A percentile compares a stretch with the other conserved stretches of the same genome.
Evolutionary conservation across 495 filamentous ascomycete genomes (phyloP).

Genomic region (Xylaria curta): DNA sequence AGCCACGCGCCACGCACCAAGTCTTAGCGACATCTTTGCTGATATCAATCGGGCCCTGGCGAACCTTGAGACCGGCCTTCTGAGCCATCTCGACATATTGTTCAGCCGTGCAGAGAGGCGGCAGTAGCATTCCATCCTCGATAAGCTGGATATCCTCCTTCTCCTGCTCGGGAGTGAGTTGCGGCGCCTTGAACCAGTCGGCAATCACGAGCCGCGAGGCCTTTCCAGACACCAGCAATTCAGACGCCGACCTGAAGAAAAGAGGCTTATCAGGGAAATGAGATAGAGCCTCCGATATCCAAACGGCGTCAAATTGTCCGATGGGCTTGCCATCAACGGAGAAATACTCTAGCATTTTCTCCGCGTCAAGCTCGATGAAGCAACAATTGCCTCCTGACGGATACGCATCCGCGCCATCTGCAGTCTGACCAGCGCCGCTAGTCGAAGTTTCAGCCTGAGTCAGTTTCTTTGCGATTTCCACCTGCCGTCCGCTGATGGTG

Average conservation of each 20-base stretch:
- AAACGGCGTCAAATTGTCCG: slow-evolving; percentile 57
- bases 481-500: slow-evolving; percentile 63
- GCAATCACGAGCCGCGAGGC: slow-evolving; percentile 56
- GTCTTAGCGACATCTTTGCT: slow-evolving; percentile 62
- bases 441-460: slow-evolving; percentile 42
- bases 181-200: slow-evolving; percentile 62
- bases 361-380: slow-evolving; percentile 64
- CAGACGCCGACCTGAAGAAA: slow-evolving; percentile 57
- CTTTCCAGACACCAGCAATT: slow-evolving; percentile 49
- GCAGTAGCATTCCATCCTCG: slow-evolving; percentile 65
- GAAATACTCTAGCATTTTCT: slow-evolving; percentile 62
- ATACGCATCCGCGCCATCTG: slow-evolving; percentile 43
- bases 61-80: slow-evolving; percentile 50
- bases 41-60: slow-evolving; percentile 58
- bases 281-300: slow-evolving; percentile 65
- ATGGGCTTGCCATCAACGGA: slow-evolving; percentile 30
- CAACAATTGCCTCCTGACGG: slow-evolving; percentile 49
- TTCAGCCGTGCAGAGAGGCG: slow-evolving; percentile 54
- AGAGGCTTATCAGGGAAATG: slow-evolving; percentile 63
- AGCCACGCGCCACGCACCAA: slow-evolving; percentile 56
- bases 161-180: slow-evolving; percentile 48
- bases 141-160: slow-evolving; percentile 62
- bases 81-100: slow-evolving; percentile 58
- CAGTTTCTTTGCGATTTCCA: slow-evolving; percentile 55
- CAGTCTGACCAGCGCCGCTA: neutral